Evolutionary conservation across 768 basidiomycete genomes (phyloP).

Genomic region (Suillus ampliporus): DNA sequence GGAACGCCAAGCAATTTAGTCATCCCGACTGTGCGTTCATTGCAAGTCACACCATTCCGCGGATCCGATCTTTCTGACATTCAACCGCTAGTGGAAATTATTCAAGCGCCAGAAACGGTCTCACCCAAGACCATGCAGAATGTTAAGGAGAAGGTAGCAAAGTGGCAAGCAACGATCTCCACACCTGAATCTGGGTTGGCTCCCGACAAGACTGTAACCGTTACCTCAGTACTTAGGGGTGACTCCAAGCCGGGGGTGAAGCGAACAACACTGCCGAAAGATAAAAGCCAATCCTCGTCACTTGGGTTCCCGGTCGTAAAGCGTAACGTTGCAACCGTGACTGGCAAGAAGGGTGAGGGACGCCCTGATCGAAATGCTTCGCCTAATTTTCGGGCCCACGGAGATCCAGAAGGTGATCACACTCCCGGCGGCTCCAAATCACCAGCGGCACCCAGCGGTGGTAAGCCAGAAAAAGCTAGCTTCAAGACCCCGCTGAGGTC

Average conservation of each 20-base stretch:
- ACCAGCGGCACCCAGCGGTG: constrained; percentile 10
- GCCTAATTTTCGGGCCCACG: constrained; percentile 11
- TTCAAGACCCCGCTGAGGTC: constrained; percentile 12
- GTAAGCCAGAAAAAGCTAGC: constrained; percentile 9
- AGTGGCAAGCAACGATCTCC: constrained; percentile 40
- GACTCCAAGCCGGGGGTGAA: constrained; percentile 16
- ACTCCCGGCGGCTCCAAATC: constrained; percentile 20
- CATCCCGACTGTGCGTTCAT: constrained; percentile 7
- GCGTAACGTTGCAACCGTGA: constrained; percentile 28
- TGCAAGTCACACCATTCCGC: neutral
- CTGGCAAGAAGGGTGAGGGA: constrained; percentile 29
- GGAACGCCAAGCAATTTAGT: constrained; percentile 21
- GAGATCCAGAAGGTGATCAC: constrained; percentile 16
- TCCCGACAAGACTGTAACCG: constrained; percentile 13
- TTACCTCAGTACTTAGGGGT: constrained; percentile 4
- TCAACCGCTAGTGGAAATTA: constrained; percentile 8
- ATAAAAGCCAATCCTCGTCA: constrained; percentile 30
- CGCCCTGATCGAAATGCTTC: constrained; percentile 7
- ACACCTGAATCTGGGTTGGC: constrained; percentile 14
- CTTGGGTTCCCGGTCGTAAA: constrained; percentile 54
- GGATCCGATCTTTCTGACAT: constrained; percentile 3
- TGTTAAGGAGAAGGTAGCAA: constrained; percentile 42
- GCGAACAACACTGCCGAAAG: neutral
- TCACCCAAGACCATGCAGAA: constrained; percentile 32
- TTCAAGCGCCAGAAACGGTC: constrained; percentile 16